Base-by-base conservation (phyloP, 495 filamentous ascomycete genomes). In the Endocarpon pusillum region DNA sequence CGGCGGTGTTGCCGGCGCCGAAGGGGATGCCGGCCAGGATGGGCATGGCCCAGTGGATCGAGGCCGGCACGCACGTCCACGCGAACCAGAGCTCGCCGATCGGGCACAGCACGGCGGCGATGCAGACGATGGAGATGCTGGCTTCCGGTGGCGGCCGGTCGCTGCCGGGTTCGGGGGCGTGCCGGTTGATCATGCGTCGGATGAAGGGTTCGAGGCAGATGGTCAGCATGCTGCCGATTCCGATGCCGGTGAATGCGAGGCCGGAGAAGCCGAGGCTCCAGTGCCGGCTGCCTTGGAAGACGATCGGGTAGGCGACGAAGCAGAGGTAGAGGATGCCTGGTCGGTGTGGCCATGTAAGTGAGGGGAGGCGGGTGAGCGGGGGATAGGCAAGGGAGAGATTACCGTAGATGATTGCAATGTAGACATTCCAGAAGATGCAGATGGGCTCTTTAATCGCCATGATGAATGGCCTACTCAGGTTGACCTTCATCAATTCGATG, bases 371-470 rank as follows among this genome's bases (percentile, higher is more conserved):
- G 17, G 20, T 26, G n/a, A 9, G 12, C 2, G 5, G 21, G 29
- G 21, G 1, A 26, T 37, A 26, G 32, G 24, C n/a, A 32, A 24
- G 19, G 21, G 4, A 3, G 10, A 9, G 11, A 16, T 15, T n/a
- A 9, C 9, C 24, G 12, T 71, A 71, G 21, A 71, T 53, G 30
- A 81, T 53, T 15, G 71, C 69, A 35, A 79, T 69, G 41, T 79
- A 80, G 27, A 75, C 43, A 47, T 87, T 75, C 69, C 81, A 87
- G 48, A 86, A 87, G 47, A 74, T 69, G 38, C 65, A 72, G 37
- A 94, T 89, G 0, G 85, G 85, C 37, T 94, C 85, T 0, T 73
- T 83, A 32, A 78, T 68, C 17, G 72, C 64, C 57, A 93, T 76
- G 2, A 78, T 57, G 39, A 91, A 78, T 0, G 85, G 85, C 3